phyloP scores from a whole-genome alignment of 306 rosid genomes.

The Prunus mongolica region DNA sequence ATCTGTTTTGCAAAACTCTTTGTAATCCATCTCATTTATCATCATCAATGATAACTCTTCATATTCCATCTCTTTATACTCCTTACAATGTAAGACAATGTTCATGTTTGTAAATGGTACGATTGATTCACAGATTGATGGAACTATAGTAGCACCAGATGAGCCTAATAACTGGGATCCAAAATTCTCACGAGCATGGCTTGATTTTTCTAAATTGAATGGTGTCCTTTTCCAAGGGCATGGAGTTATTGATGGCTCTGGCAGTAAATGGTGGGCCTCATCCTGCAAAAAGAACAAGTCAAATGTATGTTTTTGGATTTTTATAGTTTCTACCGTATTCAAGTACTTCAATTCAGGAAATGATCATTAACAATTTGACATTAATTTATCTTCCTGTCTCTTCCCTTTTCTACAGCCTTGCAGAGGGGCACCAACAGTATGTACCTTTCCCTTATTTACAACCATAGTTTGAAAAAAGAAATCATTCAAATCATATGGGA shows the following conservation, averaged over 20 bases:
- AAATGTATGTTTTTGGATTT: constrained; percentile 44
- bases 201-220: constrained; percentile 55
- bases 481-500: constrained; percentile 16
- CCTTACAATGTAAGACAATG: background rate
- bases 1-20: constrained; percentile 6
- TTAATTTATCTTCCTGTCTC: constrained; percentile 5
- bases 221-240: constrained; percentile 72
- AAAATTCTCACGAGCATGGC: constrained; percentile 61
- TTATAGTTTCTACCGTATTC: constrained; percentile 3
- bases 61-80: background rate
- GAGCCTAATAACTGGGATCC: constrained; percentile 87
- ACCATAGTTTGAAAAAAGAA: background rate
- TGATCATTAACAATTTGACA: background rate
- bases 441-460: constrained; percentile 30
- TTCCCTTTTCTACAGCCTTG: constrained; percentile 60
- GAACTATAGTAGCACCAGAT: constrained; percentile 86
- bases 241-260: constrained; percentile 94
- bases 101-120: background rate
- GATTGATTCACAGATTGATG: constrained; percentile 60
- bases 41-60: no score
- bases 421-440: constrained; percentile 92
- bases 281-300: constrained; percentile 94
- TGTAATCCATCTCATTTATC: background rate
- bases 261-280: constrained; percentile 98
- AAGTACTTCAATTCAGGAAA: constrained; percentile 8